Evolutionary conservation across 73 alveolate genomes (phyloP).

Genomic region (Diophrys appendiculata): DNA sequence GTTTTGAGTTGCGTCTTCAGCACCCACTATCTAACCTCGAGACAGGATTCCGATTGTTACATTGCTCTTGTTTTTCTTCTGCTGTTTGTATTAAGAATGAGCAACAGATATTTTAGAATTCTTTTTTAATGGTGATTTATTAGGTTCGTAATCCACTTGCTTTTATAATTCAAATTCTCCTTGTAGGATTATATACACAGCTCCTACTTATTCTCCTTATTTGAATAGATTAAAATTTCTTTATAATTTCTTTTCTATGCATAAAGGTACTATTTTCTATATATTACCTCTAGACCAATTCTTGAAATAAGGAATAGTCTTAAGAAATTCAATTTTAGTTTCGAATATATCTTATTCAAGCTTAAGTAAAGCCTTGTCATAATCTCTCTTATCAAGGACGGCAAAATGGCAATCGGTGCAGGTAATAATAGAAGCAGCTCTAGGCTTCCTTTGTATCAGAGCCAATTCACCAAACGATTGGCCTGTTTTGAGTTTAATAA

Average conservation of each 20-base stretch:
- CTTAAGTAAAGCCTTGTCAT: conserved; percentile 6
- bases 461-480: conserved; percentile 82
- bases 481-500: conserved; percentile 26
- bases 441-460: conserved; percentile 63
- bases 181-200: not conserved
- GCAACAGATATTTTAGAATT: too few relatives aligned
- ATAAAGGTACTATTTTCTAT: too few relatives aligned
- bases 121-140: too few relatives aligned
- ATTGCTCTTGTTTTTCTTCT: too few relatives aligned
- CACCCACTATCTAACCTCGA: too few relatives aligned
- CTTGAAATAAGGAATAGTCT: not conserved
- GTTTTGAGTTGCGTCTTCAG: too few relatives aligned
- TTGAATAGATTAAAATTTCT: not conserved
- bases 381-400: conserved; percentile 47
- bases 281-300: not conserved
- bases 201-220: not conserved
- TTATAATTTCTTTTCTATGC: not conserved
- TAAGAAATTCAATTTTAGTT: not conserved
- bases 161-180: conserved; percentile 1
- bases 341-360: not conserved
- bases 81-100: too few relatives aligned
- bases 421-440: conserved; percentile 72
- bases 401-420: conserved; percentile 56
- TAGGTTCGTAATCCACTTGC: too few relatives aligned
- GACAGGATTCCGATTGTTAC: too few relatives aligned